Conservation (phyloP, 495 filamentous ascomycete genomes). For the Tuber umbilicatum region DNA sequence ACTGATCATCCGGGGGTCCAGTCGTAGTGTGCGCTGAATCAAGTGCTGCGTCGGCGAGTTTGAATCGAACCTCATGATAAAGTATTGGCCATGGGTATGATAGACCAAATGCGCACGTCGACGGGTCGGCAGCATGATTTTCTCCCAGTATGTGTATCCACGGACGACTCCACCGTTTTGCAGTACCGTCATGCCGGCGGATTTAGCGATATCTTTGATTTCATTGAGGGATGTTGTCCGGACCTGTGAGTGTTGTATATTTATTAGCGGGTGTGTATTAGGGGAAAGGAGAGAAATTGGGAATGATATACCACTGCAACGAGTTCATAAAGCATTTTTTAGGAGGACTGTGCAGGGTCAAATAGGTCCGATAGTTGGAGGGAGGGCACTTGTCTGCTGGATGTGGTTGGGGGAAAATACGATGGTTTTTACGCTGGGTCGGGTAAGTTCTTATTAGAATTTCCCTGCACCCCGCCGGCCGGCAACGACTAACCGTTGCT, state of each 20-base stretch:
- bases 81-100: constrained; percentile 84
- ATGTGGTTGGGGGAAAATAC: neutral
- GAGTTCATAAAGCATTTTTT: constrained; percentile 90
- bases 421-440: neutral
- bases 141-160: constrained; percentile 88
- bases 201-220: constrained; percentile 92
- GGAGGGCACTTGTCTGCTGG: neutral
- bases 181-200: constrained; percentile 76
- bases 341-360: neutral
- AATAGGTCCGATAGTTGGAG: neutral
- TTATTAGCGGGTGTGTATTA: neutral
- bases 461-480: neutral
- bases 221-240: constrained; percentile 79
- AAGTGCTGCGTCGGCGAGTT: constrained; percentile 61
- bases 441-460: neutral
- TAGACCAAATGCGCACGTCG: constrained; percentile 68
- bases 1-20: constrained; percentile 86
- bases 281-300: neutral
- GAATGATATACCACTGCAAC: constrained; percentile 74
- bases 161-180: constrained; percentile 82
- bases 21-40: constrained; percentile 64
- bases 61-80: constrained; percentile 92
- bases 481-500: neutral
- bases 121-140: constrained; percentile 70
- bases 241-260: constrained; percentile 54